Conservation (phyloP, 805 yeast species). For the Wickerhamiella shivajii region DNA sequence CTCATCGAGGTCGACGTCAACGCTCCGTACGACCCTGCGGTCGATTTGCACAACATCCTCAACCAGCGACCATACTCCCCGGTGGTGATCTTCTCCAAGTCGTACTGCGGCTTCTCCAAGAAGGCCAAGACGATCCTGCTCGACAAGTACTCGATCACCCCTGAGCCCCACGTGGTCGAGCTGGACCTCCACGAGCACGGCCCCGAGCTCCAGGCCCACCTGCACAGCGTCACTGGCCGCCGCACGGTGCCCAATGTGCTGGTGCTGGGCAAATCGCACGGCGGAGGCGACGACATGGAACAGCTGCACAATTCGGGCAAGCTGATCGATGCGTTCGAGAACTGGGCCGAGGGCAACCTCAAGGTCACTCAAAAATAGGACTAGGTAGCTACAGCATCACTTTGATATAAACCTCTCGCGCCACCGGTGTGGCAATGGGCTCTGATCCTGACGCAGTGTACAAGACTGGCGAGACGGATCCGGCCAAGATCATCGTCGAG, state of each 20-base stretch:
- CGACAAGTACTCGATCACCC: constrained; percentile 53
- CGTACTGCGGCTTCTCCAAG: constrained; percentile 60
- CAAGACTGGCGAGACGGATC: constrained; percentile 41
- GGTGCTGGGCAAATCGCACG: constrained; percentile 59
- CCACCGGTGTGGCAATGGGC: constrained; percentile 16
- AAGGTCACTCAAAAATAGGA: constrained; percentile 11
- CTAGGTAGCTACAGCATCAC: too few relatives aligned
- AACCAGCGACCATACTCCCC: constrained; percentile 14
- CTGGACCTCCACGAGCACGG: constrained; percentile 73
- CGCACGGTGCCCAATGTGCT: constrained; percentile 82
- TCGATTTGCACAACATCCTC: constrained; percentile 10
- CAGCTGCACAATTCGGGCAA: constrained; percentile 43
- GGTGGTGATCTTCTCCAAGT: constrained; percentile 36
- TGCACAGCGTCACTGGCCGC: constrained; percentile 58
- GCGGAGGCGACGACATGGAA: constrained; percentile 77
- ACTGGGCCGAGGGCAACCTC: constrained; percentile 34
- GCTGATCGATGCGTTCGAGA: constrained; percentile 36
- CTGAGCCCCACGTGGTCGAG: constrained; percentile 62
- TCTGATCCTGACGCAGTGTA: constrained; percentile 18
- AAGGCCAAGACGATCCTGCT: constrained; percentile 51
- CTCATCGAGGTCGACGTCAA: constrained; percentile 2
- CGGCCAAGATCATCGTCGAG: constrained; percentile 74
- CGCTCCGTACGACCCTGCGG: constrained; percentile 4
- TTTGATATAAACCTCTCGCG: too few relatives aligned
- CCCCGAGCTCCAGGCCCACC: constrained; percentile 52